Evolutionary conservation across 768 basidiomycete species (phyloP), one percentile per base, ranked within the genome.

Genomic region (Russula earlei): DNA sequence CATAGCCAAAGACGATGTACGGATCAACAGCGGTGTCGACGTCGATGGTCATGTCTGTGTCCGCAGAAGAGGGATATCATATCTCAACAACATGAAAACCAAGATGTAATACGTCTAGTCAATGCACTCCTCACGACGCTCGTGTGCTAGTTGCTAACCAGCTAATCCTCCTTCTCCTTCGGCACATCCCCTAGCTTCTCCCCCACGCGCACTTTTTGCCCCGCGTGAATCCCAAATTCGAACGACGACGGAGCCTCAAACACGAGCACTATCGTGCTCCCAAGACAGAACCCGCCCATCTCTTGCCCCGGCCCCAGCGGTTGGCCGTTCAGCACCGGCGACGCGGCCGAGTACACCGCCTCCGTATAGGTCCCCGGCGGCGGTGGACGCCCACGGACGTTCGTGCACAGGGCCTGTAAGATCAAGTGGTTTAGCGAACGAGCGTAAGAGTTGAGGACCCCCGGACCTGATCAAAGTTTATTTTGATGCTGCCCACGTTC

Each of bases 261-360:
- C 1, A 98, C 91, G 45, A 98, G 77, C 19, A 99, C 95, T 65
- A 98, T 90, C 5, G 95, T 98, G 70, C 88, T 91, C 5, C 94
- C 94, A 4, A 98, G 75, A 64, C 84, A 87, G 73, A 99, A 99
- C 1, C 94, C 96, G 31, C 96, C 96, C 88, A 97, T 91, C 73
- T 99, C 94, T 68, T 96, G 89, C 0, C 90, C 94, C 1, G 87
- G 77, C 0, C 74, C 75, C 43, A 97, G 76, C 1, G 95, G 94
- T 65, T 96, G 92, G 0, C 96, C 96, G 17, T 82, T 78, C 34
- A 98, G 76, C 25, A 98, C 70, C 0, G 84, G 73, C 1, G 89
- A 92, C 0, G 94, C 95, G 6, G 78, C 79, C 2, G 84, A 80
- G 70, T 99, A 99, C 14, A 90, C 84, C 0, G 94, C 96, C 71